phyloP scores from a whole-genome alignment of 2,329 filamentous ascomycete genomes.

The Phaeosphaeriaceae sp. region DNA sequence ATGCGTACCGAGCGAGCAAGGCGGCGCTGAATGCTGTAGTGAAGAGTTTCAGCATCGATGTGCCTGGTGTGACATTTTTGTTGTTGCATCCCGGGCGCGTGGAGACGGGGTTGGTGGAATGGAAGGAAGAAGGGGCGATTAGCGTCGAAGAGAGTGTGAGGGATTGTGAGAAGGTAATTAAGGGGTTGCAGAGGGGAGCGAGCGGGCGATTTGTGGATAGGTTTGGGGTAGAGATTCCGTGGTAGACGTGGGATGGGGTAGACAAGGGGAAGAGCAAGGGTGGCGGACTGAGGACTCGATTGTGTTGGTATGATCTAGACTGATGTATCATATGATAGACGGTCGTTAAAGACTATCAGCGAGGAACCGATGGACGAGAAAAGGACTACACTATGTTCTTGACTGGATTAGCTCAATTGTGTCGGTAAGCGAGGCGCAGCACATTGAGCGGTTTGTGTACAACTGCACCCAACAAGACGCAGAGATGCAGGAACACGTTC shows the following conservation, averaged over 20 bases:
- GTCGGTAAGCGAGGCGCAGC: not conserved
- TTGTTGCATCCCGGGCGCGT: conserved; percentile 56
- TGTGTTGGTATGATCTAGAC: not conserved
- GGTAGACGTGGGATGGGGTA: too few species aligned
- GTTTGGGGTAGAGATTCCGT: conserved; percentile 52
- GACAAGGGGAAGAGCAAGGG: too few species aligned
- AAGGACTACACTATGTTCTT: not conserved
- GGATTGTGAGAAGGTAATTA: conserved; percentile 49
- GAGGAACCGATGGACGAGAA: too few species aligned
- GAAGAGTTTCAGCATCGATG: conserved; percentile 53
- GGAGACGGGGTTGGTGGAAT: conserved; percentile 53
- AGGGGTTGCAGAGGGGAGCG: conserved; percentile 33
- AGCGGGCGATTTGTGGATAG: conserved; percentile 54
- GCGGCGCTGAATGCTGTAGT: conserved; percentile 56
- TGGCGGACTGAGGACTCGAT: too few species aligned
- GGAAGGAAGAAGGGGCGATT: conserved; percentile 56
- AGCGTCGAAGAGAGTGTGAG: conserved; percentile 50
- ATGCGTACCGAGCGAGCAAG: conserved; percentile 57
- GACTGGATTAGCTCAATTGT: not conserved
- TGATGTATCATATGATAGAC: not conserved
- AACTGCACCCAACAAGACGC: too few species aligned
- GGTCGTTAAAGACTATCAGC: too few species aligned
- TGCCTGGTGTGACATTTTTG: conserved; percentile 51
- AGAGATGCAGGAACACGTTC: too few species aligned
- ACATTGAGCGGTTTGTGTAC: too few species aligned